Evolutionary conservation across 2,329 filamentous ascomycete species (phyloP).

Genomic region (Xylariaceae sp.): DNA sequence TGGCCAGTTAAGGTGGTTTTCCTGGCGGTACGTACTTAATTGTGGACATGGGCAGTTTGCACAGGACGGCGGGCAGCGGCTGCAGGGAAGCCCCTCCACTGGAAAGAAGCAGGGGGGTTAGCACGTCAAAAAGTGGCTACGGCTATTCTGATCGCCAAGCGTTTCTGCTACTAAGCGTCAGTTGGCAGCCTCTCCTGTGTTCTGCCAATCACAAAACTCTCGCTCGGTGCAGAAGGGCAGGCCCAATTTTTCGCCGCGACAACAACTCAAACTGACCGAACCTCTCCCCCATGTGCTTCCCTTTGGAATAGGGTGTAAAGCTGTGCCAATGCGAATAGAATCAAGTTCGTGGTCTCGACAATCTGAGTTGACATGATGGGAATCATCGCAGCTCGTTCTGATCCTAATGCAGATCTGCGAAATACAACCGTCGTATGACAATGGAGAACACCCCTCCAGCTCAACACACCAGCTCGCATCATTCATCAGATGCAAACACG

Average conservation of each 20-base stretch:
- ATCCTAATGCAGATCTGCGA: constrained; percentile 21
- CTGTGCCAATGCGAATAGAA: not conserved
- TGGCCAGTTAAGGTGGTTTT: too few species aligned
- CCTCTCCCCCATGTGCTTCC: too few species aligned
- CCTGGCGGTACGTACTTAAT: too few species aligned
- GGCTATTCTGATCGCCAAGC: not conserved
- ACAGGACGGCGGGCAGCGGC: too few species aligned
- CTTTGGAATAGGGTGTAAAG: not conserved
- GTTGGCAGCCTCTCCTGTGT: too few species aligned
- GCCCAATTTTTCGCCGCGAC: too few species aligned
- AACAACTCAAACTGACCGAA: too few species aligned
- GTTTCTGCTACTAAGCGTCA: not conserved
- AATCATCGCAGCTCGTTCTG: constrained; percentile 23
- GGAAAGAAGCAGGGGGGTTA: too few species aligned
- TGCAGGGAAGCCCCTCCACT: too few species aligned
- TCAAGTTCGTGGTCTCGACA: not conserved
- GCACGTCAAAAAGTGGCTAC: not conserved
- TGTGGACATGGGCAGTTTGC: too few species aligned
- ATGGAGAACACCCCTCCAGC: constrained; percentile 41
- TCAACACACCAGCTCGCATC: constrained; percentile 37
- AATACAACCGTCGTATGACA: constrained; percentile 24
- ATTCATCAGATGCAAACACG: constrained; percentile 32
- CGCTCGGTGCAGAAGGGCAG: too few species aligned
- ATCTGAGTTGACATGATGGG: constrained; percentile 30
- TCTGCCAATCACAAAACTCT: too few species aligned